Evolutionary conservation across 1,284 basidiomycete genomes (phyloP).

Genomic region (Ceratobasidium sp.): DNA sequence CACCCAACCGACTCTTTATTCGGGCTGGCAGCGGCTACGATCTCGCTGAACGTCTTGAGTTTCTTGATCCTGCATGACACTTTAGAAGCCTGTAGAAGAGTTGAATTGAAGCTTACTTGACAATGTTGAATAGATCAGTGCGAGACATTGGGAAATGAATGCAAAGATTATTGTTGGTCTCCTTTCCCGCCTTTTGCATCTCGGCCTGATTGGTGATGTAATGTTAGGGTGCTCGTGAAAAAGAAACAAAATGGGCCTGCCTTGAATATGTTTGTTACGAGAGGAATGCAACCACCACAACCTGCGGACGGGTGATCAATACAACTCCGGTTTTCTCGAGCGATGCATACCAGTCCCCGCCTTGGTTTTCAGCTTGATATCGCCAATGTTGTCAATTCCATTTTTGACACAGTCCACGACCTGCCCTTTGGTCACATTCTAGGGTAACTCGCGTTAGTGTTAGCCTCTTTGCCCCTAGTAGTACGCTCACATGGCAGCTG

Average conservation of each 20-base stretch:
- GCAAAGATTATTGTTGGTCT: slow-evolving; percentile 69
- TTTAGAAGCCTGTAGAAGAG: too few relatives aligned
- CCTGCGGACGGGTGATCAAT: slow-evolving; percentile 45
- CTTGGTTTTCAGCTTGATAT: slow-evolving; percentile 74
- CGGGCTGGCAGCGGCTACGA: slow-evolving; percentile 63
- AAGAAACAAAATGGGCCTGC: slow-evolving; percentile 10
- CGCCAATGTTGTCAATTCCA: slow-evolving; percentile 60
- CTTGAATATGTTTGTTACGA: slow-evolving; percentile 65
- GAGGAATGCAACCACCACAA: slow-evolving; percentile 75
- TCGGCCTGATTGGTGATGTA: slow-evolving; percentile 55
- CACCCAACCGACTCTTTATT: slow-evolving; percentile 66
- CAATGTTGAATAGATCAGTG: slow-evolving; percentile 71
- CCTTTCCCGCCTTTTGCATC: slow-evolving; percentile 72
- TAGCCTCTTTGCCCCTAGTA: too few relatives aligned
- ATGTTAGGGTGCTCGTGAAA: slow-evolving; percentile 39
- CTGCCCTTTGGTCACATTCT: slow-evolving; percentile 70
- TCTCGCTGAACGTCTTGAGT: slow-evolving; percentile 62
- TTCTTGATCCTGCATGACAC: slow-evolving; percentile 60
- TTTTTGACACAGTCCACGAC: slow-evolving; percentile 63
- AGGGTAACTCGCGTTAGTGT: too few relatives aligned
- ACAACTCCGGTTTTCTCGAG: not conserved
- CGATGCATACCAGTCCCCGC: slow-evolving; percentile 61
- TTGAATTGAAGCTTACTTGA: slow-evolving; percentile 54
- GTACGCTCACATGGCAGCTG: slow-evolving; percentile 61
- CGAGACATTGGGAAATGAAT: slow-evolving; percentile 73